Conservation (phyloP, 257 asterid species). For the Gentiana macrophylla region DNA sequence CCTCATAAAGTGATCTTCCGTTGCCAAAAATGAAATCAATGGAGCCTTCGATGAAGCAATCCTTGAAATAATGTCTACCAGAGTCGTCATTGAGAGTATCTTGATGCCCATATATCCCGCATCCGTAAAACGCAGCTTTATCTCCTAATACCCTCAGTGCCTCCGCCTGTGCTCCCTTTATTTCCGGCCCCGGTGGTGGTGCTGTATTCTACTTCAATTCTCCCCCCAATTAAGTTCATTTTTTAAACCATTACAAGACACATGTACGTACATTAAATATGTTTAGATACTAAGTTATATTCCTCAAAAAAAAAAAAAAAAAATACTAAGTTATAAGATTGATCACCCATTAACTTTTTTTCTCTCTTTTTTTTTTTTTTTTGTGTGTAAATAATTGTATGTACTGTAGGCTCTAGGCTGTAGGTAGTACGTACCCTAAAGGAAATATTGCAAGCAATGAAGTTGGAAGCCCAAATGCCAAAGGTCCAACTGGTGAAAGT, state of each 20-base stretch:
- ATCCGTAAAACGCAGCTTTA: slow-evolving; percentile 66
- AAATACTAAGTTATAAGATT: too few relatives aligned
- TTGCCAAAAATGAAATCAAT: slow-evolving; percentile 85
- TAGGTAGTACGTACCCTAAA: slow-evolving; percentile 37
- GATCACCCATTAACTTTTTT: too few relatives aligned
- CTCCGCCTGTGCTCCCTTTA: slow-evolving; percentile 56
- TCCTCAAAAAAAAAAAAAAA: too few relatives aligned
- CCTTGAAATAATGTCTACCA: slow-evolving; percentile 76
- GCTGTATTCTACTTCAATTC: slow-evolving; percentile 42
- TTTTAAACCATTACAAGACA: too few relatives aligned
- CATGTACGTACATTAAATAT: too few relatives aligned
- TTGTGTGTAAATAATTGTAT: too few relatives aligned
- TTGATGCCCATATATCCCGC: slow-evolving; percentile 79
- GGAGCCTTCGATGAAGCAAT: slow-evolving; percentile 84
- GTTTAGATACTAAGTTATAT: too few relatives aligned
- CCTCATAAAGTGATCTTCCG: slow-evolving; percentile 67
- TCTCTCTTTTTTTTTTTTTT: too few relatives aligned
- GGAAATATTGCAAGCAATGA: slow-evolving; percentile 69
- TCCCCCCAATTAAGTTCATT: slow-evolving; percentile 6
- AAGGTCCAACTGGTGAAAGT: slow-evolving; percentile 51
- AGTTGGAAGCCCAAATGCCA: slow-evolving; percentile 39
- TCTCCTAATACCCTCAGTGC: slow-evolving; percentile 63
- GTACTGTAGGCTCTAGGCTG: too few relatives aligned
- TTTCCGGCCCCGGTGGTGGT: slow-evolving; percentile 67
- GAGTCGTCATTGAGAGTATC: slow-evolving; percentile 68